These are phyloP conservation scores for Magnaporthiopsis poae DNA, from an alignment of 2,329 filamentous ascomycete genomes.

Conservation along the genomic window DNA sequence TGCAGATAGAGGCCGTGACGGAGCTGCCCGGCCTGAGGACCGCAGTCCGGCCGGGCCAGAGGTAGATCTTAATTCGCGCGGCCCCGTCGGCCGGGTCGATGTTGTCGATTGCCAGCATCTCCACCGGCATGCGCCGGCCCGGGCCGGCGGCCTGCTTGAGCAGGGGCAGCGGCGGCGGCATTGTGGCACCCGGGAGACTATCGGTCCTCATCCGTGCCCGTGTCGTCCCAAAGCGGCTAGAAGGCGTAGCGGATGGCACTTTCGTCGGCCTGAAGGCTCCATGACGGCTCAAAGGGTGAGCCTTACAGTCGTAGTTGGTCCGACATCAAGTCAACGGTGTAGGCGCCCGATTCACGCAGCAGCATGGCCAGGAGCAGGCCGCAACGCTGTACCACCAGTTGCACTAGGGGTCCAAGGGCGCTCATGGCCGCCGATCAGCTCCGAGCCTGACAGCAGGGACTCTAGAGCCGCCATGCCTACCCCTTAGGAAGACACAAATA, in stretches of 20 bases:
- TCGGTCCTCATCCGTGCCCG: slow-evolving; percentile 8
- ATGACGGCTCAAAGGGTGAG: slow-evolving; percentile 11
- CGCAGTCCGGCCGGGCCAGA: too few species aligned
- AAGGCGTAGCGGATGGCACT: slow-evolving; percentile 9
- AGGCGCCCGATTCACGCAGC: slow-evolving; percentile 7
- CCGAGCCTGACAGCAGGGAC: background rate
- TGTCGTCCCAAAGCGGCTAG: slow-evolving; percentile 8
- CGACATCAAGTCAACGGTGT: slow-evolving; percentile 8
- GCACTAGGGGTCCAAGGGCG: slow-evolving; percentile 2
- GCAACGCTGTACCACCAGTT: slow-evolving; percentile 10
- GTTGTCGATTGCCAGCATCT: slow-evolving; percentile 12
- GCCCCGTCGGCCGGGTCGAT: slow-evolving; percentile 8
- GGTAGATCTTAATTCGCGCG: slow-evolving; percentile 12
- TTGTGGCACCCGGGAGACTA: slow-evolving; percentile 6
- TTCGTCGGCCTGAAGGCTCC: slow-evolving; percentile 9
- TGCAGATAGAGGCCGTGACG: too few species aligned
- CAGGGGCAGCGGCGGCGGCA: slow-evolving; percentile 21
- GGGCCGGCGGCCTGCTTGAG: slow-evolving; percentile 32
- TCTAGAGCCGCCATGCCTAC: background rate
- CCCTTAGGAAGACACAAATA: too few species aligned
- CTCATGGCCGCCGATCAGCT: background rate
- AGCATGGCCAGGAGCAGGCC: slow-evolving; percentile 8
- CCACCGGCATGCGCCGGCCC: slow-evolving; percentile 20
- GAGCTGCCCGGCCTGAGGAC: too few species aligned
- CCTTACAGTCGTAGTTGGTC: slow-evolving; percentile 11